Percentiles rank a stretch among this genome's conserved stretches.
These are phyloP conservation scores for Ogataea trehalophila DNA, from an alignment of 805 yeast genomes.

Conservation along the genomic window DNA sequence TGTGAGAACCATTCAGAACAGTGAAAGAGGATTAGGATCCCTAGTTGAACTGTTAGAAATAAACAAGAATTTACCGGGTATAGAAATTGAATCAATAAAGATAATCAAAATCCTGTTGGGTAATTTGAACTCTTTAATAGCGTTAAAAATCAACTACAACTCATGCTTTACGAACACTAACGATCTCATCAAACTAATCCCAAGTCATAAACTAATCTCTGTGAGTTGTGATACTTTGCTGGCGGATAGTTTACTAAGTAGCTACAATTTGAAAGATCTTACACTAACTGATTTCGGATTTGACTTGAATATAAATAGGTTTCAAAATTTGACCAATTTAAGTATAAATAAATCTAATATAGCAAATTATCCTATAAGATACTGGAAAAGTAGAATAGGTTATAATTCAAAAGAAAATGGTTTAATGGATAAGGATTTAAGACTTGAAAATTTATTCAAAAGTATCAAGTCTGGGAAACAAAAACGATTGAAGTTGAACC, in stretches of 20 bases:
- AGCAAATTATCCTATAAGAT: conserved; percentile 10
- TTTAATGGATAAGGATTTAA: conserved; percentile 1
- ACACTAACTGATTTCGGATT: conserved; percentile 1
- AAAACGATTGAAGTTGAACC: conserved; percentile 5
- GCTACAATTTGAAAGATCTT: conserved; percentile 5
- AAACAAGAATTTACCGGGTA: conserved; percentile 19
- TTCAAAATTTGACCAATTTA: conserved; percentile 8
- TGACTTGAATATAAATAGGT: conserved; percentile 4
- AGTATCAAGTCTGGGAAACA: neutral
- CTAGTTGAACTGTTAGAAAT: conserved; percentile 18
- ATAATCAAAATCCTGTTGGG: conserved; percentile 13
- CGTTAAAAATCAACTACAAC: conserved; percentile 15
- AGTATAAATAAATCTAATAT: conserved; percentile 8
- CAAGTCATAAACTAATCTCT: conserved; percentile 5
- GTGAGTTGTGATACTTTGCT: conserved; percentile 13
- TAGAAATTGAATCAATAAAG: conserved; percentile 18
- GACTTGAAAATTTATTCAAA: conserved; percentile 2
- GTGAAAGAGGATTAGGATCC: conserved; percentile 1
- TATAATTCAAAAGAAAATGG: conserved; percentile 7
- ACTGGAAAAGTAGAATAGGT: conserved; percentile 4
- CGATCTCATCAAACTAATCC: conserved; percentile 5
- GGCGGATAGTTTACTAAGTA: neutral
- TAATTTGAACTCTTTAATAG: conserved; percentile 10
- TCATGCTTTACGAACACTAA: conserved; percentile 18
- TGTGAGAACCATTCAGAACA: conserved; percentile 10